Evolutionary conservation across 805 yeast genomes (phyloP).

Genomic region (Starmerella apicola): DNA sequence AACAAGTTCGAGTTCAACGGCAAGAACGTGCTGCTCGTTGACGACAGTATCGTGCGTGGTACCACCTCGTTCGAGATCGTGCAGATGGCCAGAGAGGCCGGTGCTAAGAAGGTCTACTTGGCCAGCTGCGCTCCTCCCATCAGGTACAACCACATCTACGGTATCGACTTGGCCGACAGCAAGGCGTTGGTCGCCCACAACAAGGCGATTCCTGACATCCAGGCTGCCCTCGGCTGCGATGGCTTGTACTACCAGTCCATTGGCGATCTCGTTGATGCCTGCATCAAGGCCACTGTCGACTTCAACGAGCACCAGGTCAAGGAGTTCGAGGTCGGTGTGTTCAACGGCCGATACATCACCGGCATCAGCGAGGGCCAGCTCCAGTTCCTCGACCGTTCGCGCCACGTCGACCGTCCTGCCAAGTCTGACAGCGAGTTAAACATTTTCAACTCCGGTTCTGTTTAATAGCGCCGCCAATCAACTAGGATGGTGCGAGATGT

Average conservation of each 20-base stretch:
- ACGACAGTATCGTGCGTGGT: constrained; percentile 95
- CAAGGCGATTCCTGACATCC: constrained; percentile 61
- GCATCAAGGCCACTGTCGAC: constrained; percentile 34
- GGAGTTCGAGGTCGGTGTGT: constrained; percentile 89
- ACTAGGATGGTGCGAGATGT: too few species aligned
- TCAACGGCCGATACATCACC: constrained; percentile 89
- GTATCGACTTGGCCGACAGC: constrained; percentile 93
- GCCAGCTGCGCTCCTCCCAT: constrained; percentile 99
- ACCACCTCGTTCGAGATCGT: constrained; percentile 95
- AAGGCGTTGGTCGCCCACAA: constrained; percentile 84
- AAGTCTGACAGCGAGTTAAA: constrained; percentile 71
- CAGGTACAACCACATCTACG: constrained; percentile 88
- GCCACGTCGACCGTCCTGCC: constrained; percentile 64
- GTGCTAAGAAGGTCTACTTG: constrained; percentile 87
- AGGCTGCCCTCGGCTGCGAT: constrained; percentile 76
- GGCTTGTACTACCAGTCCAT: constrained; percentile 77
- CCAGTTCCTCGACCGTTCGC: constrained; percentile 64
- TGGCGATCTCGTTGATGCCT: constrained; percentile 71
- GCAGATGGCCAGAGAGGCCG: constrained; percentile 97
- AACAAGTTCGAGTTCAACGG: constrained; percentile 86
- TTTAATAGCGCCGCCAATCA: too few species aligned
- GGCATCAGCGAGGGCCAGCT: constrained; percentile 79
- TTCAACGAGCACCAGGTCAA: constrained; percentile 30
- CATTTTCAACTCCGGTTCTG: constrained; percentile 33
- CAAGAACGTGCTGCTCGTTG: constrained; percentile 77